A percentile compares a stretch with the other conserved stretches of the same genome.
Conservation (phyloP, 495 filamentous ascomycete species). For the Tuber aestivum region DNA sequence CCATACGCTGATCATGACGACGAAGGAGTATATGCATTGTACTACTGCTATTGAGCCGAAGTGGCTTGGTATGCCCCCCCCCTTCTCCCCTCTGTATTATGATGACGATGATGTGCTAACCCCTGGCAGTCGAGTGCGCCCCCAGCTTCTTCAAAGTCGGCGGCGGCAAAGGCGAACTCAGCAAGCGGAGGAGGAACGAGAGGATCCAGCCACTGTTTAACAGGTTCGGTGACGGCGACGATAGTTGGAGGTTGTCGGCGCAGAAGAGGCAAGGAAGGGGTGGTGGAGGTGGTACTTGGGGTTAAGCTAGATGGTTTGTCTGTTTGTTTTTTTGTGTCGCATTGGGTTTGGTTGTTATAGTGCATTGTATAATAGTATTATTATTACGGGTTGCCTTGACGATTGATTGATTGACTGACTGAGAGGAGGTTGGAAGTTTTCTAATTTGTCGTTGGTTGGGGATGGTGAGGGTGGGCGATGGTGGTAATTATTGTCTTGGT, state of each 20-base stretch:
- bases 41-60: constrained; percentile 91
- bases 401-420: background rate
- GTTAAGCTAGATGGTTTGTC: constrained; percentile 48
- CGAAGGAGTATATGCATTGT: constrained; percentile 95
- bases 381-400: background rate
- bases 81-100: background rate
- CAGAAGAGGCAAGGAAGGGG: constrained; percentile 81
- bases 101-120: constrained; percentile 11
- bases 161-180: constrained; percentile 69
- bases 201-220: constrained; percentile 92
- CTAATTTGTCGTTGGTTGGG: background rate
- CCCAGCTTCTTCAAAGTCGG: constrained; percentile 99
- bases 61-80: constrained; percentile 51
- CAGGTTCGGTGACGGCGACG: constrained; percentile 72
- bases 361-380: background rate
- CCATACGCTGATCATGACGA: constrained; percentile 79
- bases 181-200: constrained; percentile 89
- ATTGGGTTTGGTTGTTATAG: background rate
- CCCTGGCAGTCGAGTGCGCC: constrained; percentile 66
- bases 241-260: constrained; percentile 88
- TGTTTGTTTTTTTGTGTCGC: constrained; percentile 1
- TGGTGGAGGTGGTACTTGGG: constrained; percentile 94
- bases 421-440: background rate
- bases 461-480: background rate
- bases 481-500: background rate